Base-by-base conservation (phyloP, 2,329 filamentous ascomycete genomes). In the Purpureocillium takamizusanense region DNA sequence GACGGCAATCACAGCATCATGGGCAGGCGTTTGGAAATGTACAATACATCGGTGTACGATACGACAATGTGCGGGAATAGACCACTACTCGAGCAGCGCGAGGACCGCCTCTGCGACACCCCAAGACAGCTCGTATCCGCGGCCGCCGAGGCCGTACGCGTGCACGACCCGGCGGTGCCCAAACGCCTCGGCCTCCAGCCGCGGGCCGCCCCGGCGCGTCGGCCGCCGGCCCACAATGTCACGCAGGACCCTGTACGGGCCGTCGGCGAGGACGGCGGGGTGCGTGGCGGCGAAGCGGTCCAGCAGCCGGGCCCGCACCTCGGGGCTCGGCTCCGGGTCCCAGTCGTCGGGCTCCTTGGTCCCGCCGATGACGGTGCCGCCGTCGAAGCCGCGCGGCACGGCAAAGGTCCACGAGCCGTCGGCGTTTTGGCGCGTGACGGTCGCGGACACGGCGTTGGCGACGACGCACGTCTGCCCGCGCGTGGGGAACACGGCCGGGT, bases 301-400 rank as follows among this genome's bases (percentile, higher is more conserved):
- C 1, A 57, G 27, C 1, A 57, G 16, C 2, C 45, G 52, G 29
- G 61, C 54, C 14, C 77, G 60, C 0, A 69, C 66, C 37, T 70
- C 66, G 2, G 46, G 41, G 0, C 65, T 72, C 2, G 76, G 69
- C 14, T 64, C 57, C 0, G 65, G 53, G 34, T 72, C 63, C 72
- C 72, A 78, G 51, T 80, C 63, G 39, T 71, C 59, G 1, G 68
- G 65, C 50, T 82, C 72, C 52, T 81, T 82, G 9, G 78, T 83
- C 0, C 79, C 79, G 5, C 79, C 80, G 15, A 83, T 71, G 30
- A 83, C 64, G 0, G 78, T 83, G 3, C 79, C 79, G 3, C 78
- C 78, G 27, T 73, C 64, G 18, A 78, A 71, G 8, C 69, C 71
- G 3, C 80, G 68, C 1, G 79, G 77, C 6, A 83, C 74, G 33